Base-by-base conservation (phyloP, 2,329 filamentous ascomycete species). In the Ophiognomonia clavigignenti-juglandacearum region DNA sequence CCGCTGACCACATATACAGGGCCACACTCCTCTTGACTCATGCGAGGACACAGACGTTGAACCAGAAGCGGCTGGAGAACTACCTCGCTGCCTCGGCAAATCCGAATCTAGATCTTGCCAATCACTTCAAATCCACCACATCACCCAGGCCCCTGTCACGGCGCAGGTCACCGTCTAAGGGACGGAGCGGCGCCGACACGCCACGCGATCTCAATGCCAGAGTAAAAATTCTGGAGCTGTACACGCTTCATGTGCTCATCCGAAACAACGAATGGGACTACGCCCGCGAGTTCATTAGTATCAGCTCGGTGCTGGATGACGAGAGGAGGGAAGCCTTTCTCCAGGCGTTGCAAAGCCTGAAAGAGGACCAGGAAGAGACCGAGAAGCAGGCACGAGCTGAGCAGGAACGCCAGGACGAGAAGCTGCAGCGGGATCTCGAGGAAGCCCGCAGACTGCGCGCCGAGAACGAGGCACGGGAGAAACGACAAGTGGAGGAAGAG, bases 241-340 rank as follows among this genome's bases (percentile, higher is more conserved):
- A 96, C 65, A 95, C 90, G 1, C 77, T 98, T 4, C 93, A 98
- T 61, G 88, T 97, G 7, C 80, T 98, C n/a, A 83, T 92, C 5
- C 80, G 89, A 44, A 97, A 96, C 57, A 83, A 88, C 47, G 90
- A 97, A 68, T 98, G 93, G 93, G 88, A 96, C 49, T 96, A 96
- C 59, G 89, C 93, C 4, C 80, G 82, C 50, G 88, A 95, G 57
- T 97, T 97, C 64, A 95, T 97, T 60, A 82, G 77, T 59, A 81
- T 89, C 60, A 93, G 84, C 63, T 83, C 92, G 39, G 82, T 96
- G 22, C 76, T 98, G 1, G 92, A 97, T 63, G 92, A 96, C 43
- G 93, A 97, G 69, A 81, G 88, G 37, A 83, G 88, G 53, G 89
- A 97, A 58, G 84, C 88, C 1, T 96, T 97, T 63, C 69, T 95